A percentile compares a stretch with the other conserved stretches of the same genome.
These are phyloP conservation scores for Eimeria praecox DNA, from an alignment of 169 alveolate genomes.

Conservation along the genomic window DNA sequence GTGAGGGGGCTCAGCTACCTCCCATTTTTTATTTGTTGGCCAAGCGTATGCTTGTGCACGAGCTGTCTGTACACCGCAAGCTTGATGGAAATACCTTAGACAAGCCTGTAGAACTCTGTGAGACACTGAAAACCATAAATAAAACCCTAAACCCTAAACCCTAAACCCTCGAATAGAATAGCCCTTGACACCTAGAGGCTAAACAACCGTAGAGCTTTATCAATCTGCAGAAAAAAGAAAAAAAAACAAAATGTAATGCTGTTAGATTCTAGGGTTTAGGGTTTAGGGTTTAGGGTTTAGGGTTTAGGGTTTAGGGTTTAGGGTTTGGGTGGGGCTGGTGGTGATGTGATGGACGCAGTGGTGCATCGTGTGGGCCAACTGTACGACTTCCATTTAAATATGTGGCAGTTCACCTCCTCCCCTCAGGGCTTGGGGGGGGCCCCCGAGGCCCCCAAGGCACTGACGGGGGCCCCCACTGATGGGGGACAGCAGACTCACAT, in stretches of 20 bases:
- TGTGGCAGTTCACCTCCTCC: constrained; percentile 64
- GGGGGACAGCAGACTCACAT: constrained; percentile 6
- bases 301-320: no score
- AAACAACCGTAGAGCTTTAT: neutral
- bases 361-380: constrained; percentile 81
- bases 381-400: constrained; percentile 77
- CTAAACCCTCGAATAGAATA: neutral
- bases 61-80: constrained; percentile 73
- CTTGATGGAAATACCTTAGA: constrained; percentile 28
- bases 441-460: constrained; percentile 40
- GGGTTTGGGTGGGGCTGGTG: no score
- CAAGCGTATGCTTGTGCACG: constrained; percentile 80
- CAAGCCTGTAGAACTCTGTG: constrained; percentile 72
- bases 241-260: no score
- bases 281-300: no score
- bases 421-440: constrained; percentile 37
- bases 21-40: constrained; percentile 79
- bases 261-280: no score
- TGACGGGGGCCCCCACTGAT: constrained; percentile 28
- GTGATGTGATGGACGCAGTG: constrained; percentile 32
- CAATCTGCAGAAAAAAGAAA: no score
- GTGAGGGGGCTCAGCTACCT: constrained; percentile 78
- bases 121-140: no score
- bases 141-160: neutral
- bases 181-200: neutral